A percentile compares a stretch with the other conserved stretches of the same genome.
Conservation (phyloP, 805 yeast species). For the Myxozyma kluyveri region DNA sequence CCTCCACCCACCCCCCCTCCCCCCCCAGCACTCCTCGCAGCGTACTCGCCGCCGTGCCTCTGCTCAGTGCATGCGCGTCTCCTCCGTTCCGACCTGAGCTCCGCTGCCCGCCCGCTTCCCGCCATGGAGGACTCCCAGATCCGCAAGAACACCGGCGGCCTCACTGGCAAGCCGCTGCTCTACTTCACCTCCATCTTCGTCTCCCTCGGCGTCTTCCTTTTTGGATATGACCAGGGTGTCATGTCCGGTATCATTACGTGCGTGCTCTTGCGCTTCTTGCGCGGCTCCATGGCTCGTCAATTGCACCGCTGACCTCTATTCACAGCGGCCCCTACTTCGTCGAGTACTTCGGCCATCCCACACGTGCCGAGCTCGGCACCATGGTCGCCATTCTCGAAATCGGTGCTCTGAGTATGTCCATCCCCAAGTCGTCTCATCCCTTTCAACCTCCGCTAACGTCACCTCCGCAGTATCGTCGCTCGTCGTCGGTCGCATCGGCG, state of each 20-base stretch:
- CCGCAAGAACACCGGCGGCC: slow-evolving; percentile 11
- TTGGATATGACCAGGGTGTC: slow-evolving; percentile 87
- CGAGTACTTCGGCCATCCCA: slow-evolving; percentile 67
- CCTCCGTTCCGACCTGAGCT: background rate
- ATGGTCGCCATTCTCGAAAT: slow-evolving; percentile 86
- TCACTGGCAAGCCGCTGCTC: slow-evolving; percentile 27
- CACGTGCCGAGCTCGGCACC: slow-evolving; percentile 72
- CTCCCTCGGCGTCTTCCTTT: slow-evolving; percentile 55
- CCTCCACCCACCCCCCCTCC: background rate
- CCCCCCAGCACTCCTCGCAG: background rate
- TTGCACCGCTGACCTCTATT: background rate
- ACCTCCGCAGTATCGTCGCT: slow-evolving; percentile 60
- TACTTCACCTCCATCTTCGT: slow-evolving; percentile 47
- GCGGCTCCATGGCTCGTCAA: background rate
- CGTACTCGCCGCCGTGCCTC: too few relatives aligned
- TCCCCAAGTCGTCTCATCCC: background rate
- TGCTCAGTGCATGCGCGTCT: background rate
- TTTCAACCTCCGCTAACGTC: background rate
- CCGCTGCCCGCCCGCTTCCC: background rate
- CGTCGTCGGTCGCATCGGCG: slow-evolving; percentile 74
- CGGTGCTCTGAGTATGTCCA: slow-evolving; percentile 56
- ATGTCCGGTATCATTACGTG: slow-evolving; percentile 77
- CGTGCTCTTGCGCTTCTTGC: background rate
- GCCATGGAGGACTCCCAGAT: background rate
- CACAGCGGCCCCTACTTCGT: slow-evolving; percentile 58